A percentile compares a stretch with the other conserved stretches of the same genome.
phyloP scores from a whole-genome alignment of 2,329 filamentous ascomycete species.

The Phyllosticta ampelicida region DNA sequence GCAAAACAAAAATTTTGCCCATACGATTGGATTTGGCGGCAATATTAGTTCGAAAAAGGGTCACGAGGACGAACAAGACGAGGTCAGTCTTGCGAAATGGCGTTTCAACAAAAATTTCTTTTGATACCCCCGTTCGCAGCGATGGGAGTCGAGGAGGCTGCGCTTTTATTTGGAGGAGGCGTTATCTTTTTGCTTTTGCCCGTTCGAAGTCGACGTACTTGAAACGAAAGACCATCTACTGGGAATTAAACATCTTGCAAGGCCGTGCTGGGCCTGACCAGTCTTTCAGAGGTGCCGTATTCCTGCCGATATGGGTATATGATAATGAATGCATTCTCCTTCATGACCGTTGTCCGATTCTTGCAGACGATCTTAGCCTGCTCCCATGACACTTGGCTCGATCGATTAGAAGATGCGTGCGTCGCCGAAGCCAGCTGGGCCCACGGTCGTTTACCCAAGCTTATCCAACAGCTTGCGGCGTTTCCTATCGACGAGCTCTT shows the following conservation, averaged over 20 bases:
- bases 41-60: not conserved
- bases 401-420: not conserved
- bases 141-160: not conserved
- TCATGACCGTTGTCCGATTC: not conserved
- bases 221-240: not conserved
- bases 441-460: slow-evolving; percentile 34
- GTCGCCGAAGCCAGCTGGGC: not conserved
- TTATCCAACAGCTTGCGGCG: slow-evolving; percentile 77
- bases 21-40: too few species aligned
- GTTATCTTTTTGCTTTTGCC: not conserved
- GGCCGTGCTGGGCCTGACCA: not conserved
- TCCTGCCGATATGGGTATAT: not conserved
- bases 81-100: not conserved
- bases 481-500: slow-evolving; percentile 80
- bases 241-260: not conserved
- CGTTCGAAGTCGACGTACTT: not conserved
- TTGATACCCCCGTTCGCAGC: slow-evolving; percentile 6
- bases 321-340: not conserved
- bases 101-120: not conserved
- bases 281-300: not conserved
- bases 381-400: not conserved
- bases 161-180: not conserved
- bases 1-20: too few species aligned
- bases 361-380: not conserved
- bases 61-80: not conserved